phyloP scores from a whole-genome alignment of 306 rosid genomes.

The Vigna mungo region DNA sequence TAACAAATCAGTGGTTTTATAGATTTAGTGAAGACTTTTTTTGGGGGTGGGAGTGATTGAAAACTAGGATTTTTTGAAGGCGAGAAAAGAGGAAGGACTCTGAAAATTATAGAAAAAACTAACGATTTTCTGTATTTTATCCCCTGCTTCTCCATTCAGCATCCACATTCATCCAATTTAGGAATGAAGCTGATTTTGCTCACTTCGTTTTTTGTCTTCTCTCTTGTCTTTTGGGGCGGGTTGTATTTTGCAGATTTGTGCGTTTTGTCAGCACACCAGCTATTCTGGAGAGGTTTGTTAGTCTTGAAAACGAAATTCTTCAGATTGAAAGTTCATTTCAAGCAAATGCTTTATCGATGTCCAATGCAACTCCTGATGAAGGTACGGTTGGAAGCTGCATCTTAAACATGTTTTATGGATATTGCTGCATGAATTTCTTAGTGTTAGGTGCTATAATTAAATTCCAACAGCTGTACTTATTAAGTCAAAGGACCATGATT shows the following conservation, averaged over 20 bases:
- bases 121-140: not conserved
- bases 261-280: conserved; percentile 81
- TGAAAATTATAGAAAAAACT: not conserved
- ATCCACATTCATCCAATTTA: not conserved
- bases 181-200: conserved; percentile 30
- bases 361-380: conserved; percentile 43
- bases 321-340: conserved; percentile 67
- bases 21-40: not conserved
- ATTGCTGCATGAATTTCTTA: conserved; percentile 18
- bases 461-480: not conserved
- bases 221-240: not conserved
- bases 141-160: not conserved
- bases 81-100: not conserved
- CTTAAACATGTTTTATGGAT: conserved; percentile 31
- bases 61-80: not conserved
- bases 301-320: conserved; percentile 65
- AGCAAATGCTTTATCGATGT: conserved; percentile 49
- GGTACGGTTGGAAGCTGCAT: conserved; percentile 44
- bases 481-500: not conserved
- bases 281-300: conserved; percentile 72
- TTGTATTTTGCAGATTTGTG: conserved; percentile 60
- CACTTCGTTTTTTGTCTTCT: not conserved
- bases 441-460: conserved; percentile 28
- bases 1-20: not conserved
- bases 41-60: not conserved